Evolutionary conservation across 148 eudicot genomes (phyloP), one percentile per base, ranked within the genome.

Genomic region (Dianthus caryophyllus): DNA sequence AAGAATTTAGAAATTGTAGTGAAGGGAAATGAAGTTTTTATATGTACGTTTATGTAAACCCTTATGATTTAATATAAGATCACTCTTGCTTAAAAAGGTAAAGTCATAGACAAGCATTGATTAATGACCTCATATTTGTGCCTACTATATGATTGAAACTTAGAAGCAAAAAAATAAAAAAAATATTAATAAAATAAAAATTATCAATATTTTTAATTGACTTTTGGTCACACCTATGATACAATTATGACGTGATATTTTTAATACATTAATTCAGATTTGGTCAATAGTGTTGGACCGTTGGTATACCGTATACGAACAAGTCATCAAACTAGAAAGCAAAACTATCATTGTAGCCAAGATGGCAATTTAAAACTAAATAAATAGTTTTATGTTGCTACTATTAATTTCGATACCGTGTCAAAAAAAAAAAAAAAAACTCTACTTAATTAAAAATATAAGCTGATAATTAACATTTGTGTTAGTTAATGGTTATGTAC

Each of bases 101-200:
- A 14, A 30, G 52, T 0, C 0, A 5, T 58, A 20, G 9, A 64
- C 3, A 69, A 41, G 73, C 73, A 75, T 64, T 56, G 50, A 64
- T 47, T 57, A 7, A 2, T 24, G 60, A 54, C 64, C 68, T 64
- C 70, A 56, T 17, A 6, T 36, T 54, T 56, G 11, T 64, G n/a
- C n/a, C n/a, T n/a, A 36, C 16, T 17, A 33, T 60, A 39, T 41
- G 41, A n/a, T 55, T 50, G 56, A 61, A 71, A 69, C 78, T 69
- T 75, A 57, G 70, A 75, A 69, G 78, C 78, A 69, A 69, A 25
- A 64, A 64, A 29, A 63, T n/a, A 10, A 38, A 21, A 49, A 26
- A n/a, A 6, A n/a, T n/a, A n/a, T n/a, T n/a, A 69, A 69, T n/a
- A 64, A 64, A 29, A 63, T n/a, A 10, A 38, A 21, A 49, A 26